These are phyloP conservation scores for Phaseolus lunatus DNA, from an alignment of 306 rosid species.

Conservation along the genomic window DNA sequence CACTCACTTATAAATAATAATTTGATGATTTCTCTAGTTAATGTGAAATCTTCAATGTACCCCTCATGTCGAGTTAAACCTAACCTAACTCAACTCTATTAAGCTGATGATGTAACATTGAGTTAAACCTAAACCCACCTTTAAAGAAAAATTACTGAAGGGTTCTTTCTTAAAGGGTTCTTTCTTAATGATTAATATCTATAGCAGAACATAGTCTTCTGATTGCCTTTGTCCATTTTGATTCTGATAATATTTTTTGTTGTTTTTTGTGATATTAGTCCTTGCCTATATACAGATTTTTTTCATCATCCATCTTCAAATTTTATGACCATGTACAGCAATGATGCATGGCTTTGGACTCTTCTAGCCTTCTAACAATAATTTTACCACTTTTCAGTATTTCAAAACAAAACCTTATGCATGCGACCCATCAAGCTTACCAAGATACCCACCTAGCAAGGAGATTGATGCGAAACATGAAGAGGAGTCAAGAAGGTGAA, in stretches of 20 bases:
- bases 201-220: background rate
- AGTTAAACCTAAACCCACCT: no score
- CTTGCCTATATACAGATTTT: constrained; percentile 9
- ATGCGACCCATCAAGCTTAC: constrained; percentile 95
- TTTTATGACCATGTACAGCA: constrained; percentile 34
- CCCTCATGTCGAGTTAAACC: no score
- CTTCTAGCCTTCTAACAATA: constrained; percentile 41
- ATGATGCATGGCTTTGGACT: constrained; percentile 26
- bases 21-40: no score
- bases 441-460: constrained; percentile 93
- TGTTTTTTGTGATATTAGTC: background rate
- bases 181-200: background rate
- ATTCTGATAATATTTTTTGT: background rate
- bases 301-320: constrained; percentile 25
- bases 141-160: no score
- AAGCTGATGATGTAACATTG: no score
- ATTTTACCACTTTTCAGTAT: constrained; percentile 68
- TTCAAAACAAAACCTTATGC: constrained; percentile 91
- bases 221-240: constrained; percentile 7
- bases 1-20: no score
- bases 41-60: no score
- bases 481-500: constrained; percentile 90
- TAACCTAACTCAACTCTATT: no score
- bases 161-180: no score
- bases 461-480: constrained; percentile 94